phyloP scores from a whole-genome alignment of 257 asterid species.

The Solanum appendiculatum region DNA sequence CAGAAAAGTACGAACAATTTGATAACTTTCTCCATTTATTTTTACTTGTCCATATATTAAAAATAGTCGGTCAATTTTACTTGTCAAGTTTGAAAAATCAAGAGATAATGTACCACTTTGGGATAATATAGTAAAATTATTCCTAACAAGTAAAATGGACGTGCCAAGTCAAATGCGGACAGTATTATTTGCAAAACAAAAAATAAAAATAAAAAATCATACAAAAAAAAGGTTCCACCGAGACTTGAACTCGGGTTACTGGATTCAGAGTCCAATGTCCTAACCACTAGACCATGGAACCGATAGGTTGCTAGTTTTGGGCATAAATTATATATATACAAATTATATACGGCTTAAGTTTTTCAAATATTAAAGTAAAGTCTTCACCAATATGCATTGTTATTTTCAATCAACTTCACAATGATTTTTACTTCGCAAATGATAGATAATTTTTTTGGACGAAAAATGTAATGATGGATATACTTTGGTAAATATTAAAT shows the following conservation, averaged over 20 bases:
- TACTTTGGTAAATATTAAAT: background rate
- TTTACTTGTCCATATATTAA: no score
- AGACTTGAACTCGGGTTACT: constrained; percentile 37
- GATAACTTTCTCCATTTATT: no score
- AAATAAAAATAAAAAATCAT: background rate
- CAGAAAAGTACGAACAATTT: no score
- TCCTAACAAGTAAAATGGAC: background rate
- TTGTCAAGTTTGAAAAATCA: no score
- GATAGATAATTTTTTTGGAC: background rate
- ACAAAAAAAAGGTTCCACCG: constrained; percentile 1
- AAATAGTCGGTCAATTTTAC: no score
- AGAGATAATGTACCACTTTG: no score
- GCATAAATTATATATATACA: background rate
- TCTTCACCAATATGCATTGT: background rate
- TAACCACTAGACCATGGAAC: constrained; percentile 35
- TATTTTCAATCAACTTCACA: background rate
- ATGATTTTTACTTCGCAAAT: background rate
- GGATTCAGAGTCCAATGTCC: constrained; percentile 46
- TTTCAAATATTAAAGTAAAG: background rate
- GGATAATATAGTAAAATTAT: no score
- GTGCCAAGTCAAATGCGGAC: background rate
- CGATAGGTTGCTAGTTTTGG: accelerated
- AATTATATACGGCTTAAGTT: background rate
- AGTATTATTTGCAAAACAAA: background rate
- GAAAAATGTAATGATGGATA: background rate